Conservation (phyloP, 2,329 filamentous ascomycete species). For the Apiospora arundinis region DNA sequence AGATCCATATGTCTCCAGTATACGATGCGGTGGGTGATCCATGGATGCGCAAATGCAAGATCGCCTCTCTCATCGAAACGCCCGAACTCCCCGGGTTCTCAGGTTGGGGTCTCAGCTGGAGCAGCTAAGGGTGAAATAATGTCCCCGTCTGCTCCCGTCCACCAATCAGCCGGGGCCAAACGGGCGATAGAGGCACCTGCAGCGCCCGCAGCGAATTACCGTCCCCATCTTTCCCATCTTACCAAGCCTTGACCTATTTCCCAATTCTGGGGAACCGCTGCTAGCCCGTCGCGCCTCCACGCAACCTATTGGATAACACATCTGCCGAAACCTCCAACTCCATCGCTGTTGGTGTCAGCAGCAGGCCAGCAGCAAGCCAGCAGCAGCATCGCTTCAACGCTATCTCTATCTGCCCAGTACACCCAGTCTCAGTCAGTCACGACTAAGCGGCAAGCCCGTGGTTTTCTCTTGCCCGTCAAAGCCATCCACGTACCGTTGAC, state of each 20-base stretch:
- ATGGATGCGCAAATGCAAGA: slow-evolving; percentile 13
- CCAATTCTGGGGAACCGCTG: slow-evolving; percentile 15
- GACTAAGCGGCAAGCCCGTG: slow-evolving; percentile 4
- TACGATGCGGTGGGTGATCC: neutral
- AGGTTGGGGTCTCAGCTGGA: neutral
- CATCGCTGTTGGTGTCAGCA: neutral
- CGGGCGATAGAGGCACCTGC: neutral
- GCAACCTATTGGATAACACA: slow-evolving; percentile 14
- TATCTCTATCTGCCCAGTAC: neutral
- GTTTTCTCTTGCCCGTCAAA: neutral
- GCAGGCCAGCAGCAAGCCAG: neutral
- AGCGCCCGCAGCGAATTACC: slow-evolving; percentile 6
- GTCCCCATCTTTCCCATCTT: neutral
- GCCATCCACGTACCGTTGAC: neutral
- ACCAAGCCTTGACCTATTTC: neutral
- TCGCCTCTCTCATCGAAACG: neutral
- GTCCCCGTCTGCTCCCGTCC: neutral
- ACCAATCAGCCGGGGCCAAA: neutral
- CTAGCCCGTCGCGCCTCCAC: neutral
- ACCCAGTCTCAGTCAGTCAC: neutral
- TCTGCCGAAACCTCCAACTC: slow-evolving; percentile 18
- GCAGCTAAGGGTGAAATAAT: slow-evolving; percentile 4
- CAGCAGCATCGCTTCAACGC: slow-evolving; percentile 7
- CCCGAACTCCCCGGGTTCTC: neutral
- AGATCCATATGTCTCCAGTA: slow-evolving; percentile 1